phyloP scores from a whole-genome alignment of 1,284 basidiomycete genomes.

The Heterobasidion parviporum region DNA sequence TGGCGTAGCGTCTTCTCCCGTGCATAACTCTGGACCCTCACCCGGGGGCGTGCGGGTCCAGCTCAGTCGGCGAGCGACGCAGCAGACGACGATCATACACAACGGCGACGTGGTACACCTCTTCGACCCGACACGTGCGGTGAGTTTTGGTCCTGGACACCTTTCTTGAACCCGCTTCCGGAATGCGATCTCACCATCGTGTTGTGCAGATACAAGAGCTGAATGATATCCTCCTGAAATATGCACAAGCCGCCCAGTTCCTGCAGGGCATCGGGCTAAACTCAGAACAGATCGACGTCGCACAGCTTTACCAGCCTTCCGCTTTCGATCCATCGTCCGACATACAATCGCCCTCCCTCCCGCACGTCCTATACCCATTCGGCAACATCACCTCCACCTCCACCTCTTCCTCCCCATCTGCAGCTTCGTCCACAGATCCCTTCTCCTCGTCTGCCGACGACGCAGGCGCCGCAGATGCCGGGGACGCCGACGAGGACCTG shows the following conservation, averaged over 20 bases:
- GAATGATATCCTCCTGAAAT: conserved; percentile 27
- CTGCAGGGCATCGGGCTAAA: conserved; percentile 27
- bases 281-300: conserved; percentile 18
- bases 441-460: neutral
- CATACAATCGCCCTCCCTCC: neutral
- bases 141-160: too few species aligned
- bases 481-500: neutral
- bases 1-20: too few species aligned
- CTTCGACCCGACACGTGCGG: too few species aligned
- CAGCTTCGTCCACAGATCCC: neutral
- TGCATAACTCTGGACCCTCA: too few species aligned
- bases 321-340: conserved; percentile 3
- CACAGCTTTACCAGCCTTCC: conserved; percentile 7
- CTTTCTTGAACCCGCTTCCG: neutral
- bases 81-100: too few species aligned
- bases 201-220: conserved; percentile 20
- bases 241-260: conserved; percentile 24
- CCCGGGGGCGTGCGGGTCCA: too few species aligned
- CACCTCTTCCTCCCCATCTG: neutral
- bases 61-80: too few species aligned
- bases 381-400: conserved; percentile 1
- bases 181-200: neutral
- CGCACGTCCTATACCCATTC: neutral
- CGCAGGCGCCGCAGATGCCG: neutral
- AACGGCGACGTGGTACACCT: too few species aligned